Base-by-base conservation (phyloP, 805 yeast species). In the Starmerella sirachaensis region DNA sequence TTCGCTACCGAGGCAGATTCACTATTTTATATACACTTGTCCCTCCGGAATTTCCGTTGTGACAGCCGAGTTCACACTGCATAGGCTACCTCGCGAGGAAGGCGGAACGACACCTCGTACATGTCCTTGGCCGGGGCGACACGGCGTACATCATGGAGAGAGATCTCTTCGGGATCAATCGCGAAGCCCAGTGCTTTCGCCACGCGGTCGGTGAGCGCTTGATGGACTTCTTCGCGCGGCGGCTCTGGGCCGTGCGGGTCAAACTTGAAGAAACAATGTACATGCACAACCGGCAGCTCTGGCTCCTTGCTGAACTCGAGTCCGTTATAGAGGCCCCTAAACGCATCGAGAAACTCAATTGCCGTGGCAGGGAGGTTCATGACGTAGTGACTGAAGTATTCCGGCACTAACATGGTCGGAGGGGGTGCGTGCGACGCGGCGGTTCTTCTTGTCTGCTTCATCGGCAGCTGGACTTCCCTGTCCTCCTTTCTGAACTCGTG, bases 301-400 rank as follows among this genome's bases (percentile, higher is more conserved):
- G 74, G 72, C 2, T 69, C 68, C 9, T 66, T 46, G 0, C 49
- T 32, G 31, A 39, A 37, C 31, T 28, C 34, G 13, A 55, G 58
- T 24, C 63, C 59, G 1, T 65, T 47, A 56, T 78, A 82, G 20
- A 86, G 63, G 0, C 96, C 95, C 23, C 74, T 64, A 52, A 73
- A 88, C 34, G 78, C 80, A 50, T 77, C 76, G 38, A 85, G 60
- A 52, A 91, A 91, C 14, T 78, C 76, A 17, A 91, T 64, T 0
- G 98, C 96, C 31, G 85, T 70, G 53, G 84, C 98, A 3, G 99
- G 99, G 40, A 91, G 67, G 55, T 91, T 91, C 98, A 91, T 91
- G 9, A 84, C 94, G 52, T 74, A 91, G 54, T 85, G 86, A 31
- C 72, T 58, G 48, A 72, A 68, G 47, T 63, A 65, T 20, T 58